These are phyloP conservation scores for Penicillium diatomitis DNA, from an alignment of 495 filamentous ascomycete species.

Conservation along the genomic window DNA sequence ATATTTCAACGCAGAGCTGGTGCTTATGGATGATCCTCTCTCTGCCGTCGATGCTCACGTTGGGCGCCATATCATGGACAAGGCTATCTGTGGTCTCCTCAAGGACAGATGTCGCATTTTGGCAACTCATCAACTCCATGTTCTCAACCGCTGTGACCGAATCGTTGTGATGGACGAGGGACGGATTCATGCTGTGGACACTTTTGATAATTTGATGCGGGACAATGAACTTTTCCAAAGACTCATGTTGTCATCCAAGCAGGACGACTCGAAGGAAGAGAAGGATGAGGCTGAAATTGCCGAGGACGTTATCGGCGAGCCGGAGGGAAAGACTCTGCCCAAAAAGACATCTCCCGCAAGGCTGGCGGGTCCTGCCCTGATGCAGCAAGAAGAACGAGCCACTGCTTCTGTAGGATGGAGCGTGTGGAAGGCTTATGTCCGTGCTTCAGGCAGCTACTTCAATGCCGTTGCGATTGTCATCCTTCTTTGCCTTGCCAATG, in stretches of 20 bases:
- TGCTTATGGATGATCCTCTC: slow-evolving; percentile 78
- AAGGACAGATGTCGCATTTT: slow-evolving; percentile 83
- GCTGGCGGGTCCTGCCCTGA: slow-evolving; percentile 52
- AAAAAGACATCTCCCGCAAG: slow-evolving; percentile 53
- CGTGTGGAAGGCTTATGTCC: slow-evolving; percentile 73
- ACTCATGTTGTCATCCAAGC: slow-evolving; percentile 74
- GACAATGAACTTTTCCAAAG: slow-evolving; percentile 64
- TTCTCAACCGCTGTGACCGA: slow-evolving; percentile 79
- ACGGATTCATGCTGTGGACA: slow-evolving; percentile 71
- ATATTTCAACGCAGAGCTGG: slow-evolving; percentile 72
- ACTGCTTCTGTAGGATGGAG: slow-evolving; percentile 74
- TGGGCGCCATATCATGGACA: slow-evolving; percentile 90
- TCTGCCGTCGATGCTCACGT: slow-evolving; percentile 82
- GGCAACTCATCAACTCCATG: slow-evolving; percentile 91
- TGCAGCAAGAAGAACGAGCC: slow-evolving; percentile 86
- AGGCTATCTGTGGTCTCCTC: slow-evolving; percentile 83
- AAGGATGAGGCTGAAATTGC: slow-evolving; percentile 26
- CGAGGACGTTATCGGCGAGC: slow-evolving; percentile 35
- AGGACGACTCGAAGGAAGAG: slow-evolving; percentile 52
- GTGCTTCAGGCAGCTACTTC: slow-evolving; percentile 67
- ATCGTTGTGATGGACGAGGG: slow-evolving; percentile 89
- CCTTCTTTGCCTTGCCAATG: slow-evolving; percentile 63
- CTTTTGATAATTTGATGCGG: slow-evolving; percentile 76
- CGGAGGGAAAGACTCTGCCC: slow-evolving; percentile 42
- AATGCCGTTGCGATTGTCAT: slow-evolving; percentile 56